Conservation (phyloP, 768 basidiomycete species). For the Dentipellis fragilis region DNA sequence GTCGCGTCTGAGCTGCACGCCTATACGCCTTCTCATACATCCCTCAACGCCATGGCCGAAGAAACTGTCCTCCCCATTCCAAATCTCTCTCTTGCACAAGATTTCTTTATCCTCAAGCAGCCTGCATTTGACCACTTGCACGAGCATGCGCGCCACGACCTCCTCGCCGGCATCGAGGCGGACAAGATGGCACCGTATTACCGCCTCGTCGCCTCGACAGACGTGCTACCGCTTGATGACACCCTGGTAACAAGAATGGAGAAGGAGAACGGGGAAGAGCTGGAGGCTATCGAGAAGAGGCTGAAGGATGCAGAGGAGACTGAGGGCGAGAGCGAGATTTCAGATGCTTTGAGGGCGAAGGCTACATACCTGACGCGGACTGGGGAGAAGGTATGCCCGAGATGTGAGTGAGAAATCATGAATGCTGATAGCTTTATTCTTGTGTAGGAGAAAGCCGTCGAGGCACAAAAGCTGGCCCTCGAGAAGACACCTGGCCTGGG, state of each 20-base stretch:
- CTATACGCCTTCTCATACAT: background rate
- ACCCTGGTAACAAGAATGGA: conserved; percentile 49
- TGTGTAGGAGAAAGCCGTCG: conserved; percentile 64
- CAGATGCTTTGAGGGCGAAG: conserved; percentile 73
- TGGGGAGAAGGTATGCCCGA: conserved; percentile 55
- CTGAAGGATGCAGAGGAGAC: conserved; percentile 82
- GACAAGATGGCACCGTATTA: conserved; percentile 92
- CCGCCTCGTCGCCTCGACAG: conserved; percentile 41
- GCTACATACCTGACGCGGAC: conserved; percentile 84
- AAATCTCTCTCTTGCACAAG: conserved; percentile 74
- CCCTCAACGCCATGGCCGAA: conserved; percentile 52
- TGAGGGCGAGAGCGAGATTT: conserved; percentile 89
- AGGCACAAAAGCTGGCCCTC: conserved; percentile 74
- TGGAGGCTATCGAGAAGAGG: conserved; percentile 66
- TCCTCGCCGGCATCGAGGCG: conserved; percentile 66
- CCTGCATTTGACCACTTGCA: conserved; percentile 54
- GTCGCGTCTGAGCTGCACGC: background rate
- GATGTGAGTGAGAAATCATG: background rate
- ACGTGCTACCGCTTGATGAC: conserved; percentile 40
- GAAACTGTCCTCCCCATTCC: conserved; percentile 80
- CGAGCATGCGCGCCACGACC: conserved; percentile 47
- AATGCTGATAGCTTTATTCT: background rate
- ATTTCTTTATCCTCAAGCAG: conserved; percentile 64
- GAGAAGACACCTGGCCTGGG: conserved; percentile 91
- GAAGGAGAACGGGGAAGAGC: conserved; percentile 59